Evolutionary conservation across 2,329 filamentous ascomycete genomes (phyloP).

Genomic region (Curvularia sp.): DNA sequence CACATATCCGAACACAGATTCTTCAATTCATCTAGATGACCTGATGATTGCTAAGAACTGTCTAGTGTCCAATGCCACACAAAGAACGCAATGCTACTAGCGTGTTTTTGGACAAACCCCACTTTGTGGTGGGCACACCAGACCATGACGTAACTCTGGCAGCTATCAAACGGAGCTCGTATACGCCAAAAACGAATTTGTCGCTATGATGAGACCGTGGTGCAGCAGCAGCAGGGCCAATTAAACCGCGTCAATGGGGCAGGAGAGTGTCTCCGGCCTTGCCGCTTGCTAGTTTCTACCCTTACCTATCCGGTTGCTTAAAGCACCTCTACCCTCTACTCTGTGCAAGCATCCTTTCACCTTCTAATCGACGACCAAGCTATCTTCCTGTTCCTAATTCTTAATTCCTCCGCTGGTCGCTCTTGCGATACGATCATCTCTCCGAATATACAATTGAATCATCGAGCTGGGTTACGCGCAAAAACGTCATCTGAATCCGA

Average conservation of each 20-base stretch:
- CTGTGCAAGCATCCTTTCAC: not conserved
- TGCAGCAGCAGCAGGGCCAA: constrained; percentile 27
- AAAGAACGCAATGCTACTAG: constrained; percentile 18
- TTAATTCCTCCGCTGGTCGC: not conserved
- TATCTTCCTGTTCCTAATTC: not conserved
- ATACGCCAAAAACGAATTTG: constrained; percentile 24
- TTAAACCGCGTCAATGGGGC: constrained; percentile 22
- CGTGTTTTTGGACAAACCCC: constrained; percentile 12
- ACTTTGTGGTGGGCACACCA: constrained; percentile 18
- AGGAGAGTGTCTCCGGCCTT: constrained; percentile 23
- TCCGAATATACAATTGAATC: not conserved
- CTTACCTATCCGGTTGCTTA: constrained; percentile 17
- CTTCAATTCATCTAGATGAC: not conserved
- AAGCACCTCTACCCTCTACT: constrained; percentile 11
- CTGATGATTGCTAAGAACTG: not conserved
- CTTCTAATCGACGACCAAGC: not conserved
- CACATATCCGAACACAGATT: not conserved
- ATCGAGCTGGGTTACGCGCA: constrained; percentile 7
- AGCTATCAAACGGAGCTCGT: constrained; percentile 17
- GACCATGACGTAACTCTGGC: constrained; percentile 18
- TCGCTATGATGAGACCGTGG: constrained; percentile 31
- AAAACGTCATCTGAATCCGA: constrained; percentile 9
- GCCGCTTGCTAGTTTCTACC: constrained; percentile 13
- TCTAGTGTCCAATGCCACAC: not conserved
- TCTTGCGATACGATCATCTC: not conserved